Base-by-base conservation (phyloP, 2,329 filamentous ascomycete genomes). In the Seiridium cupressi region DNA sequence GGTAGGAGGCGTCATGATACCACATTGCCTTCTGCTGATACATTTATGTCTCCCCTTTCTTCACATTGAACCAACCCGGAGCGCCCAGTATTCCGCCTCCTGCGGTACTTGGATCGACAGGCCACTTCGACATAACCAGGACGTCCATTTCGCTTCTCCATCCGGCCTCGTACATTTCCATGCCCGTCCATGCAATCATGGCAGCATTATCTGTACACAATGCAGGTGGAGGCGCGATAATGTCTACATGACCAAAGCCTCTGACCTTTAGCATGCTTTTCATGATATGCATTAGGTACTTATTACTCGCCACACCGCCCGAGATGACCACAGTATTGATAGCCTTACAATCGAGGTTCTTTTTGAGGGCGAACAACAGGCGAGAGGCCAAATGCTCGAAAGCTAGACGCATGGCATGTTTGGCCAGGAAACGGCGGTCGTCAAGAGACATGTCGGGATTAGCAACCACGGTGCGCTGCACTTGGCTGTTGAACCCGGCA, bases 201-300 rank as follows among this genome's bases (percentile, higher is more conserved):
- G 93, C 92, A 10, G 95, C 95, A 74, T 99, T 98, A 70, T 99
- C 95, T 0, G 92, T 97, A 71, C 95, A 98, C 57, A 94, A 81
- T 47, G 81, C 79, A 8, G 85, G 75, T 3, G 93, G 93, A n/a
- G 95, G 94, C 59, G 89, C 90, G 36, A 89, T 76, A 6, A 97
- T 73, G 9, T 81, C 68, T 35, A 96, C 73, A 64, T 85, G 67
- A 0, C 71, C 70, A 69, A 86, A 89, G 0, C 91, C 91, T 48
- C 89, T 84, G n/a, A 80, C 83, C 64, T 89, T 83, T 47, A 97
- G 72, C 49, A 80, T 78, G 5, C 72, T 62, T 40, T 79, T 75
- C 58, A 87, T 70, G 48, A 98, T 82, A 67, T 88, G 83, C 72
- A 88, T 84, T 47, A 99, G 79, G 72, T 90, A 97, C 55, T 76